Evolutionary conservation across 495 filamentous ascomycete species (phyloP), one percentile per base, ranked within the genome.

Genomic region (Aspergillus sparsus): DNA sequence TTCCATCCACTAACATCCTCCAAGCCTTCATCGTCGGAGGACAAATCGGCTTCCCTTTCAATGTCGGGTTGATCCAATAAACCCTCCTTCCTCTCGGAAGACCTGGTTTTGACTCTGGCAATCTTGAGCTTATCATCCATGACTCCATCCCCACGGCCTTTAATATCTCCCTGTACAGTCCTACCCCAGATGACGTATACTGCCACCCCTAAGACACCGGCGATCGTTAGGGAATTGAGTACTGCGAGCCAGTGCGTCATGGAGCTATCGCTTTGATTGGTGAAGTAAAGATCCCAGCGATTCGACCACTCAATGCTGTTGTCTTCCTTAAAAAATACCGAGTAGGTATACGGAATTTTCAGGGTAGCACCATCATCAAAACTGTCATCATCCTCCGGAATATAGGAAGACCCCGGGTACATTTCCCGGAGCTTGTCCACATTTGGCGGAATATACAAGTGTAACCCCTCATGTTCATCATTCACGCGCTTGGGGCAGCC

Each of bases 1-100:
- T 97, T 97, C 93, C 93, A 97, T 41, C 93, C 93, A 16, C 90
- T 91, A 36, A 89, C 81, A 63, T 97, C 93, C 63, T 97, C 93
- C 3, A 91, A 70, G 6, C 78, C 71, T 62, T 96, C 92, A 2
- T 92, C 93, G 56, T 93, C 91, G 12, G 85, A 88, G 3, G 81
- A 83, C 7, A 81, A 65, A 45, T 92, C 89, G 4, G 75, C 83
- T 58, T 85, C 85, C 13, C 76, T 77, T 34, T 85, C 81, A n/a
- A 79, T 77, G 58, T 85, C 87, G 13, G 74, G 66, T 61, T 90
- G 86, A 16, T 91, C 88, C 44, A 93, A 73, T 6, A 93, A 76
- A 7, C 87, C 84, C 36, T 80, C 74, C 5, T 70, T 66, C 32
- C 89, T 85, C 64, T 85, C 81, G 39, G 74, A 80, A 11, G 74